These are phyloP conservation scores for Cutaneotrichosporon dermatis DNA, from an alignment of 1,284 basidiomycete genomes.

Conservation along the genomic window DNA sequence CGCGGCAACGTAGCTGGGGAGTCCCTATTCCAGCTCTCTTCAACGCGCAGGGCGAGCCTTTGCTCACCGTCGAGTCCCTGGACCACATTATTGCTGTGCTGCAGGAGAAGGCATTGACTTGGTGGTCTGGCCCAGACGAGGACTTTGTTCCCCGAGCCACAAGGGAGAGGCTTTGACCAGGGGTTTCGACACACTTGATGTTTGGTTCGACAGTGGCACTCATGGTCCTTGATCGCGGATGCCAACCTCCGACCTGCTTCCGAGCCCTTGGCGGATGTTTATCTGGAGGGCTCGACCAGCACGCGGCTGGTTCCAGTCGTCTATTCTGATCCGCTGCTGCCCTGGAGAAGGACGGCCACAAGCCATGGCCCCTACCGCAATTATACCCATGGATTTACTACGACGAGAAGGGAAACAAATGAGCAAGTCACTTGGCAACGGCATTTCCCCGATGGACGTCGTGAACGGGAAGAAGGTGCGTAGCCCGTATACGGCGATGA, in stretches of 20 bases:
- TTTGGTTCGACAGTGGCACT: slow-evolving; percentile 98
- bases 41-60: slow-evolving; percentile 61
- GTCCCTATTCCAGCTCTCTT: slow-evolving; percentile 92
- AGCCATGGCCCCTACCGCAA: slow-evolving; percentile 63
- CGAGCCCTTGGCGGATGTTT: slow-evolving; percentile 71
- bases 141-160: slow-evolving; percentile 68
- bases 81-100: slow-evolving; percentile 74
- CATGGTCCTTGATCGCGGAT: slow-evolving; percentile 73
- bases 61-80: slow-evolving; percentile 67
- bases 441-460: slow-evolving; percentile 76
- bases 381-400: slow-evolving; percentile 98
- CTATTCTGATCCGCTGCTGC: slow-evolving; percentile 73
- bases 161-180: slow-evolving; percentile 59
- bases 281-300: slow-evolving; percentile 94
- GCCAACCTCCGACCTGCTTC: slow-evolving; percentile 23
- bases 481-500: too few species aligned
- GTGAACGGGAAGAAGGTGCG: slow-evolving; percentile 76
- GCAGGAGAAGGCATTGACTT: slow-evolving; percentile 65
- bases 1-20: slow-evolving; percentile 95
- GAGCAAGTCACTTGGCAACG: slow-evolving; percentile 96
- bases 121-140: slow-evolving; percentile 84
- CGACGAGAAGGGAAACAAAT: slow-evolving; percentile 91
- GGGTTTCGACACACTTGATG: slow-evolving; percentile 93
- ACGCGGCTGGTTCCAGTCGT: slow-evolving; percentile 99
- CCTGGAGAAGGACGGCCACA: slow-evolving; percentile 5